A percentile compares a stretch with the other conserved stretches of the same genome.
Evolutionary conservation across 805 yeast genomes (phyloP).

Genomic region (Phaffomyces antillensis): DNA sequence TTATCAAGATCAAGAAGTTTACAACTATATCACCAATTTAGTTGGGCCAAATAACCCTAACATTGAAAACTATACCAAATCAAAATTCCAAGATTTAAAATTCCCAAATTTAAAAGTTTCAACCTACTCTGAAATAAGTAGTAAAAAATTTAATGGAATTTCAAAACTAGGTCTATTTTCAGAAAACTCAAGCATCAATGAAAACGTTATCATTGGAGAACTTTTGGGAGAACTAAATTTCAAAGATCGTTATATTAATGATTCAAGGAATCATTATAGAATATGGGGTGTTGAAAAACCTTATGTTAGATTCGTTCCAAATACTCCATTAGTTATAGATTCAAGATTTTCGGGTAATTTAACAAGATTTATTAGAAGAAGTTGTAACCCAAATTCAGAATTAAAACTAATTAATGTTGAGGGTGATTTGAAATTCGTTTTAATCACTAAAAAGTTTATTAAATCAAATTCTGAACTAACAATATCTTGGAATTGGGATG

Average conservation of each 20-base stretch:
- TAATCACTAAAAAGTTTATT: slow-evolving; percentile 51
- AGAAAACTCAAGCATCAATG: slow-evolving; percentile 27
- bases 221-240: slow-evolving; percentile 67
- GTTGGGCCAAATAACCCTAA: slow-evolving; percentile 2
- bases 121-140: slow-evolving; percentile 50
- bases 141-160: slow-evolving; percentile 53
- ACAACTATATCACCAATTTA: slow-evolving; percentile 37
- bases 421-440: slow-evolving; percentile 43
- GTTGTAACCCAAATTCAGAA: slow-evolving; percentile 72
- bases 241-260: slow-evolving; percentile 53
- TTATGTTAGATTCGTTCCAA: slow-evolving; percentile 47
- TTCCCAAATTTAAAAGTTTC: slow-evolving; percentile 39
- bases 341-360: slow-evolving; percentile 74
- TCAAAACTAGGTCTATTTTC: slow-evolving; percentile 59
- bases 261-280: slow-evolving; percentile 70
- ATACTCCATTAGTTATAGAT: slow-evolving; percentile 65
- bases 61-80: slow-evolving; percentile 18
- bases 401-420: slow-evolving; percentile 40
- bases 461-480: slow-evolving; percentile 65
- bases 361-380: slow-evolving; percentile 64
- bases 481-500: slow-evolving; percentile 87
- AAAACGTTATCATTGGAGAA: slow-evolving; percentile 49
- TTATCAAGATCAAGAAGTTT: slow-evolving; percentile 36
- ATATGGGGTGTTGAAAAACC: slow-evolving; percentile 64
- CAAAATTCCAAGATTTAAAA: slow-evolving; percentile 19